A percentile compares a stretch with the other conserved stretches of the same genome.
Conservation (phyloP, 768 basidiomycete genomes). For the Pholiota molesta region DNA sequence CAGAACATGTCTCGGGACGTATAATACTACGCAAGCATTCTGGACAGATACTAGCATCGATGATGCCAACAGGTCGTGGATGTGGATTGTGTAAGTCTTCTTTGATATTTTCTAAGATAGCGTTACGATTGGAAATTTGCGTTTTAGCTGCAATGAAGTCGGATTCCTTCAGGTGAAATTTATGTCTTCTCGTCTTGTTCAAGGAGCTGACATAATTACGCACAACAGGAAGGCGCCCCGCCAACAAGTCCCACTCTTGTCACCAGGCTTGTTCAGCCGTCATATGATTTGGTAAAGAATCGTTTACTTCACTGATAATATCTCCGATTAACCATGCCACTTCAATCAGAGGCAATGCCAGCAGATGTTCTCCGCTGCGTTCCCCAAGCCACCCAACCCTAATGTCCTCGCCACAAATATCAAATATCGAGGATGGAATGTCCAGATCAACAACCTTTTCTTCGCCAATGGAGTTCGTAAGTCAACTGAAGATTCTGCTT, state of each 20-base stretch:
- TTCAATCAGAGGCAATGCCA: slow-evolving; percentile 64
- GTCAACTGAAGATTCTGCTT: slow-evolving; percentile 26
- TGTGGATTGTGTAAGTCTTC: slow-evolving; percentile 71
- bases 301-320: not conserved
- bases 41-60: slow-evolving; percentile 62
- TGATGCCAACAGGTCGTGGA: slow-evolving; percentile 65
- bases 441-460: slow-evolving; percentile 59
- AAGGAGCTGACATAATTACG: not conserved
- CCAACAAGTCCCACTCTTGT: slow-evolving; percentile 45
- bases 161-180: slow-evolving; percentile 53
- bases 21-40: slow-evolving; percentile 38
- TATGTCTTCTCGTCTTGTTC: not conserved
- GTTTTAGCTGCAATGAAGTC: slow-evolving; percentile 67
- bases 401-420: slow-evolving; percentile 46
- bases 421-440: slow-evolving; percentile 65
- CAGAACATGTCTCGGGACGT: slow-evolving; percentile 47
- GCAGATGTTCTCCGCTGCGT: slow-evolving; percentile 65
- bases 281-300: slow-evolving; percentile 52
- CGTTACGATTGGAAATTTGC: not conserved
- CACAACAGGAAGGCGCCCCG: slow-evolving; percentile 45
- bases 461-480: slow-evolving; percentile 70
- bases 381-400: slow-evolving; percentile 48
- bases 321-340: not conserved
- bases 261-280: slow-evolving; percentile 54
- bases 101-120: not conserved